Percentiles rank a stretch among this genome's conserved stretches.
Conservation (phyloP, 441 rosid genomes). For the Erodium chrysanthum region DNA sequence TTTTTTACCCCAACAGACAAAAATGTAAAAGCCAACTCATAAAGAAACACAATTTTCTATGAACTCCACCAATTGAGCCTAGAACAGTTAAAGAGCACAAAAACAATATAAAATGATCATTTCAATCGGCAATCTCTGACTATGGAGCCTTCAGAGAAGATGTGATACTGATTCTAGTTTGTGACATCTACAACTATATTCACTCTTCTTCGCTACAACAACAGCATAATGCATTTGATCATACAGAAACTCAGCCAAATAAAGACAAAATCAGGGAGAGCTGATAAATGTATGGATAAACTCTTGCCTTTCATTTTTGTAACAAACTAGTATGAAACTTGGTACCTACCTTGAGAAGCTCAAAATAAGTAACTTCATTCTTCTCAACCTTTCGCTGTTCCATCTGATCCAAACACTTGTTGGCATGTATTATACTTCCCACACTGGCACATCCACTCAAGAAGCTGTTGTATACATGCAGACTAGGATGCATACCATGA, state of each 20-base stretch:
- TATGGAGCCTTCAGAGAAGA: background rate
- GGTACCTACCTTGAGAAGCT: constrained; percentile 64
- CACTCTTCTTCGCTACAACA: background rate
- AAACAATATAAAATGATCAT: background rate
- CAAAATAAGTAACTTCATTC: constrained; percentile 55
- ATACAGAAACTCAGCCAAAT: background rate
- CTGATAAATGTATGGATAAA: background rate
- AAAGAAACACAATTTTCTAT: background rate
- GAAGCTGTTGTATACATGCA: constrained; percentile 50
- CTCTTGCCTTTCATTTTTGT: constrained; percentile 5
- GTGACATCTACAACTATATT: background rate
- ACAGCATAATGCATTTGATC: background rate
- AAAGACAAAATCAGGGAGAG: background rate
- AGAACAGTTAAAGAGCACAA: background rate
- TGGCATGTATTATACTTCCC: constrained; percentile 31
- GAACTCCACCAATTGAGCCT: background rate
- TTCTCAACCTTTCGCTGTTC: constrained; percentile 51
- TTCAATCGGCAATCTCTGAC: background rate
- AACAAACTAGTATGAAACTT: constrained; percentile 11
- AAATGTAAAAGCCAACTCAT: background rate
- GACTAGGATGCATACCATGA: constrained; percentile 32
- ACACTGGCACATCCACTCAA: constrained; percentile 45
- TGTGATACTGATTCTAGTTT: background rate
- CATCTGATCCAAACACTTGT: constrained; percentile 81
- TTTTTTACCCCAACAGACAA: background rate